phyloP scores from a whole-genome alignment of 169 alveolate genomes.

The Theileria equi region DNA sequence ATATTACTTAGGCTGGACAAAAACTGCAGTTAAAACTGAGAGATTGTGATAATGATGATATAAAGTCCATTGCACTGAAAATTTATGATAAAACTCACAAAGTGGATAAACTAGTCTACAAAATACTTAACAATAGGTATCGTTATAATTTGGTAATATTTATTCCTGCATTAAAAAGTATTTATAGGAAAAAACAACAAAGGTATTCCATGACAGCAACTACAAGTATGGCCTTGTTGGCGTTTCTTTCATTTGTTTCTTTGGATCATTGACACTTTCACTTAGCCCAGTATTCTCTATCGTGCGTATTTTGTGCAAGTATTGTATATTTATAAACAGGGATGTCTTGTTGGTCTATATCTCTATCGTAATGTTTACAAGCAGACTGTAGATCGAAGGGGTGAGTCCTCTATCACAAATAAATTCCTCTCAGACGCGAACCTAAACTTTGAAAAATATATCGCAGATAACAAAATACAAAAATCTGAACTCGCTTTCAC shows the following conservation, averaged over 20 bases:
- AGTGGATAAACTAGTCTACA: neutral
- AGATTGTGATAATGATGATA: neutral
- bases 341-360: constrained; percentile 49
- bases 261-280: constrained; percentile 58
- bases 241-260: constrained; percentile 43
- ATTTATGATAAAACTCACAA: too few relatives aligned
- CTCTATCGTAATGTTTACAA: constrained; percentile 32
- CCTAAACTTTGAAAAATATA: constrained; percentile 8
- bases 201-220: constrained; percentile 22
- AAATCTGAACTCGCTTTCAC: constrained; percentile 3
- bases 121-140: neutral
- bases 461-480: neutral
- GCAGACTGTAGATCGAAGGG: too few relatives aligned
- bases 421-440: constrained; percentile 25
- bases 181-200: constrained; percentile 32
- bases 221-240: constrained; percentile 55
- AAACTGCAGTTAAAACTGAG: neutral
- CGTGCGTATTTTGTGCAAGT: neutral
- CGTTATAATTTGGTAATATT: constrained; percentile 3
- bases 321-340: constrained; percentile 15
- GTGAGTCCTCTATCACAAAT: neutral
- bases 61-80: too few relatives aligned
- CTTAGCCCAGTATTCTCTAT: constrained; percentile 43
- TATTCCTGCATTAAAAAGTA: neutral
- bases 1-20: neutral